Base-by-base conservation (phyloP, 2,329 filamentous ascomycete species). In the Ascochyta lentis region DNA sequence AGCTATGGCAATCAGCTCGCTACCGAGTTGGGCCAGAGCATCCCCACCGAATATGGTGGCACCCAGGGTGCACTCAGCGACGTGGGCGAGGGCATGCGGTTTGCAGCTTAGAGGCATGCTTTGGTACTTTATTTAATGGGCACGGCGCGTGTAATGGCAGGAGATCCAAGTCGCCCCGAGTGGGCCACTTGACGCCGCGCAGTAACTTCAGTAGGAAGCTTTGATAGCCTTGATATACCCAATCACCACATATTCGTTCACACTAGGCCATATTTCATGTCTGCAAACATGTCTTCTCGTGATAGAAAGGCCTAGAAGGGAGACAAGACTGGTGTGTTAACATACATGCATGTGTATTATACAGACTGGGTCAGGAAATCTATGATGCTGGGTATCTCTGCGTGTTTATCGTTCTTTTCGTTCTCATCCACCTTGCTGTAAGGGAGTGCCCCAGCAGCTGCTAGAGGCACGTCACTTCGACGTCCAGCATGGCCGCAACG, bases 21-120 rank as follows among this genome's bases (percentile, higher is more conserved):
- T 16, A 80, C 79, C 15, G 84, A 90, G 71, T 79, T 95, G 54
- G 87, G 85, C 12, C 79, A 84, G 43, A 82, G 84, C 41, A 78
- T 97, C 44, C 92, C 92, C 2, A 82, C 83, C 62, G 86, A 84
- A 58, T 97, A 97, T 71, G 94, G 93, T 53, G 94, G 93, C 24
- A 87, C 87, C 65, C 89, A 85, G 7, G 72, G 73, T 3, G 74
- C 78, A n/a, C 70, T 87, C 55, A 75, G 77, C 47, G 79, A 77
- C 24, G 65, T 73, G 16, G 78, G 44, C 45, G 76, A 73, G 75
- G 80, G 73, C 40, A 70, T 79, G 59, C 76, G 71, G 46, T 73
- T 79, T 49, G 55, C 41, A 12, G 65, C 54, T 15, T 62, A 57
- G 50, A 22, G 16, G 39, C 13, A 51, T 42, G 4, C 6, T 4